phyloP scores from a whole-genome alignment of 495 filamentous ascomycete genomes.

The Jackrogersella minutella region DNA sequence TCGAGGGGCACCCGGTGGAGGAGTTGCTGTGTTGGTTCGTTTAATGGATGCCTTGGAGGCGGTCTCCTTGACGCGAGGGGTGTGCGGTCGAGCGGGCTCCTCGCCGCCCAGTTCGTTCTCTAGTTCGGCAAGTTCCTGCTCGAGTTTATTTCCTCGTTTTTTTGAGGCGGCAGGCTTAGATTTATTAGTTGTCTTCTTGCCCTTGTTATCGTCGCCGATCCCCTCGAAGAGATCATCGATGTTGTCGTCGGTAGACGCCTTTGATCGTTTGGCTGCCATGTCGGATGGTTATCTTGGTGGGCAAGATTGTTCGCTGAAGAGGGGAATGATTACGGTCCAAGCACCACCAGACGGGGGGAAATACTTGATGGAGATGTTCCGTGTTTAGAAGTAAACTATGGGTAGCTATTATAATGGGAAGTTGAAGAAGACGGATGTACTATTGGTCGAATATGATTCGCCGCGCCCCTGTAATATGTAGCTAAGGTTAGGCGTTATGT shows the following conservation, averaged over 20 bases:
- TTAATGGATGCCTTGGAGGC: conserved; percentile 64
- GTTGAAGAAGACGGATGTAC: not conserved
- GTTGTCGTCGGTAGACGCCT: conserved; percentile 74
- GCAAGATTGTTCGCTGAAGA: conserved; percentile 8
- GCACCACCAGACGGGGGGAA: conserved; percentile 1
- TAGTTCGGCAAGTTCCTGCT: conserved; percentile 84
- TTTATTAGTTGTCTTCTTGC: conserved; percentile 56
- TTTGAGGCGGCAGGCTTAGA: conserved; percentile 56
- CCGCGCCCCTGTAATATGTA: conserved; percentile 17
- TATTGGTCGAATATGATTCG: conserved; percentile 23
- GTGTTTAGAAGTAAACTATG: conserved; percentile 12
- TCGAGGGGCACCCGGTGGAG: conserved; percentile 66
- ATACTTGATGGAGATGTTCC: not conserved
- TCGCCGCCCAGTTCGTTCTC: conserved; percentile 73
- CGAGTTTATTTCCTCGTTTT: conserved; percentile 51
- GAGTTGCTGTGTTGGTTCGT: conserved; percentile 64
- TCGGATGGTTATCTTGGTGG: conserved; percentile 19
- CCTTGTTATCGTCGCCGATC: conserved; percentile 62
- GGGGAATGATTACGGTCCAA: conserved; percentile 12
- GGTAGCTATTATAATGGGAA: conserved; percentile 3
- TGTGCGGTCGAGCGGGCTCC: conserved; percentile 78
- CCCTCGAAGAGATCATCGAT: conserved; percentile 82
- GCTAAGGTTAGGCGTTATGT: conserved; percentile 15
- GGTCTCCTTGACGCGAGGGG: conserved; percentile 74
- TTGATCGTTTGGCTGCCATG: conserved; percentile 55